phyloP scores from a whole-genome alignment of 1,284 basidiomycete species.

The Tilletia horrida region DNA sequence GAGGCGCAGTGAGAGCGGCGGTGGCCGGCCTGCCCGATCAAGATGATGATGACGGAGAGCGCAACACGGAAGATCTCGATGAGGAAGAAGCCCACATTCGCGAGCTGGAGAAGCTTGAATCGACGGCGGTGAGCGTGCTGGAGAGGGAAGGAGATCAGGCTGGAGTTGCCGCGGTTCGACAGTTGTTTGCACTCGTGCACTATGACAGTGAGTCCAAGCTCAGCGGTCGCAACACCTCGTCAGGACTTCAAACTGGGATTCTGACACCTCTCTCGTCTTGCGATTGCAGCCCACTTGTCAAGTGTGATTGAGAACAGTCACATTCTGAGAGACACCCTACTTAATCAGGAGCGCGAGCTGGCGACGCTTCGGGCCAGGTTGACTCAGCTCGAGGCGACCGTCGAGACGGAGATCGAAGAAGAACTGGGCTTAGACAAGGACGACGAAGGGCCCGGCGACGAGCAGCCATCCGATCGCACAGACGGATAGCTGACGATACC shows the following conservation, averaged over 20 bases:
- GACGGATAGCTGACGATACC: not conserved
- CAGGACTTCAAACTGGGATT: not conserved
- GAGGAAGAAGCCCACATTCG: not conserved
- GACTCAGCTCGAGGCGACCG: not conserved
- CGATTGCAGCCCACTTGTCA: constrained; percentile 3
- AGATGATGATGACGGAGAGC: not conserved
- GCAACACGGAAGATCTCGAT: not conserved
- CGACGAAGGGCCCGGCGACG: not conserved
- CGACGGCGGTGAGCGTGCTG: not conserved
- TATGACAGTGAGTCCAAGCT: constrained; percentile 7
- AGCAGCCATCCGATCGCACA: constrained; percentile 1
- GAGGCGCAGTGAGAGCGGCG: not conserved
- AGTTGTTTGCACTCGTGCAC: constrained; percentile 6
- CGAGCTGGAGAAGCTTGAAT: not conserved
- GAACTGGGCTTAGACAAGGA: not conserved
- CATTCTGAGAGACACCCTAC: not conserved
- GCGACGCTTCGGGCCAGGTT: not conserved
- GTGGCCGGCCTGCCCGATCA: not conserved
- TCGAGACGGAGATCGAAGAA: not conserved
- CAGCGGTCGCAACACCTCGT: not conserved
- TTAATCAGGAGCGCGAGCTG: constrained; percentile 6
- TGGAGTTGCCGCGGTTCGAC: constrained; percentile 2
- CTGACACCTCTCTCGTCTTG: not conserved
- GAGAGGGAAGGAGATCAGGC: not conserved
- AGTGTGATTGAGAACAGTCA: constrained; percentile 8